Conservation (phyloP, 495 filamentous ascomycete species). For the Aspergillus diversus region DNA sequence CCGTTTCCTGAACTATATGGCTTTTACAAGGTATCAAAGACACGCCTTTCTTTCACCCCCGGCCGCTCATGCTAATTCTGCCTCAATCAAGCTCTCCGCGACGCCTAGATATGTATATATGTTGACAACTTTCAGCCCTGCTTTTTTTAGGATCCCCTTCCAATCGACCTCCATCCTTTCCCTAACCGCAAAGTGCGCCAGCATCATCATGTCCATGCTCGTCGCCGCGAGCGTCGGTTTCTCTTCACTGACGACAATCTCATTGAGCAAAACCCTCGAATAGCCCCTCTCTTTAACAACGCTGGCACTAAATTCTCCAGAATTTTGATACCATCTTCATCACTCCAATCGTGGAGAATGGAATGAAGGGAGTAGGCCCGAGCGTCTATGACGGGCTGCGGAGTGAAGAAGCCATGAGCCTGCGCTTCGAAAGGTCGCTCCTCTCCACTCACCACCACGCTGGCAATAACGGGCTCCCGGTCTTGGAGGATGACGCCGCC, state of each 20-base stretch:
- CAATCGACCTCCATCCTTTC: constrained; percentile 43
- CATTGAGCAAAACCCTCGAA: constrained; percentile 54
- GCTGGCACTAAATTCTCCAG: constrained; percentile 50
- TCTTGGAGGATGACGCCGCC: constrained; percentile 56
- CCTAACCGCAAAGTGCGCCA: constrained; percentile 35
- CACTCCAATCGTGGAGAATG: constrained; percentile 57
- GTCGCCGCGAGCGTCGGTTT: constrained; percentile 45
- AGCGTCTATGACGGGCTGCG: constrained; percentile 50
- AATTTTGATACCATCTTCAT: constrained; percentile 47
- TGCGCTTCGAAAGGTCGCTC: constrained; percentile 21
- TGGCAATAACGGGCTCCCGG: constrained; percentile 42
- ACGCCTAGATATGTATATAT: constrained; percentile 30
- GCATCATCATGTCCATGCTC: constrained; percentile 52
- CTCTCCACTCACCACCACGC: constrained; percentile 23
- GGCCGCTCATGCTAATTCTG: constrained; percentile 28
- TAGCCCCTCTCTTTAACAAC: constrained; percentile 54
- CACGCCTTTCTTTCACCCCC: no score
- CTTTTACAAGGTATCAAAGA: no score
- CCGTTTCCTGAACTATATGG: no score
- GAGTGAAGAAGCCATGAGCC: constrained; percentile 51
- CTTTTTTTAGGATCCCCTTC: constrained; percentile 43
- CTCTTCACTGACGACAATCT: constrained; percentile 52
- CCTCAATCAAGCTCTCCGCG: constrained; percentile 39
- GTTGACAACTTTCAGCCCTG: constrained; percentile 64
- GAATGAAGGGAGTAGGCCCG: constrained; percentile 42